These are phyloP conservation scores for Amylostereum areolatum DNA, from an alignment of 1,284 basidiomycete genomes.

Conservation along the genomic window DNA sequence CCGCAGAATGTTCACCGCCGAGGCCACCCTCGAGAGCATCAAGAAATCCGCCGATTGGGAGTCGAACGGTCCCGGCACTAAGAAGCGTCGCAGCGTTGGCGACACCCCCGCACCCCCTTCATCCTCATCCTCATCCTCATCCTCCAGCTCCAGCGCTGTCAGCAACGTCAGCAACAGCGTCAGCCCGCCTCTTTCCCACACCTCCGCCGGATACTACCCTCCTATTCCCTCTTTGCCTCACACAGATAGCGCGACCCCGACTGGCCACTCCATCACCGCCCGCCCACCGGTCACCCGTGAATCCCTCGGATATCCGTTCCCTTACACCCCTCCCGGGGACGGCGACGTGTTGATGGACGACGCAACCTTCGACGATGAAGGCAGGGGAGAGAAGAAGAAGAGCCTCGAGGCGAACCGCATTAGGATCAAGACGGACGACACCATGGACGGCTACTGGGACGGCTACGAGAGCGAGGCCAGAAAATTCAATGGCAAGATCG, in stretches of 20 bases:
- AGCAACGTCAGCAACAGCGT: slow-evolving; percentile 6
- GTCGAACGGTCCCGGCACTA: slow-evolving; percentile 33
- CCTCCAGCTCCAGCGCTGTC: slow-evolving; percentile 15
- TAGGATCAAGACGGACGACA: background rate
- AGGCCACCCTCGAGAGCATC: slow-evolving; percentile 37
- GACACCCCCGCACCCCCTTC: slow-evolving; percentile 25
- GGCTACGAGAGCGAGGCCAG: slow-evolving; percentile 13
- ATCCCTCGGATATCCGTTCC: too few relatives aligned
- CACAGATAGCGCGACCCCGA: background rate
- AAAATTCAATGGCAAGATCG: slow-evolving; percentile 29
- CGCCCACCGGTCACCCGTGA: too few relatives aligned
- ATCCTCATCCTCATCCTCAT: slow-evolving; percentile 17
- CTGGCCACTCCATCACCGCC: background rate
- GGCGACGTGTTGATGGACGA: too few relatives aligned
- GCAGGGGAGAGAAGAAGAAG: background rate
- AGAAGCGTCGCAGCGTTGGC: slow-evolving; percentile 45
- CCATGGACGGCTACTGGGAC: background rate
- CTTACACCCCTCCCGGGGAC: too few relatives aligned
- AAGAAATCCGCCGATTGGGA: slow-evolving; percentile 32
- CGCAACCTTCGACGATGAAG: background rate
- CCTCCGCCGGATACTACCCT: slow-evolving; percentile 2
- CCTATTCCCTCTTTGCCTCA: background rate
- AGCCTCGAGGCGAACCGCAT: background rate
- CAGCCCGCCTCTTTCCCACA: slow-evolving; percentile 5
- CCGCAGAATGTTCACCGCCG: slow-evolving; percentile 56